Conservation (phyloP, 805 yeast species). For the Sugiyamaella floridensis region DNA sequence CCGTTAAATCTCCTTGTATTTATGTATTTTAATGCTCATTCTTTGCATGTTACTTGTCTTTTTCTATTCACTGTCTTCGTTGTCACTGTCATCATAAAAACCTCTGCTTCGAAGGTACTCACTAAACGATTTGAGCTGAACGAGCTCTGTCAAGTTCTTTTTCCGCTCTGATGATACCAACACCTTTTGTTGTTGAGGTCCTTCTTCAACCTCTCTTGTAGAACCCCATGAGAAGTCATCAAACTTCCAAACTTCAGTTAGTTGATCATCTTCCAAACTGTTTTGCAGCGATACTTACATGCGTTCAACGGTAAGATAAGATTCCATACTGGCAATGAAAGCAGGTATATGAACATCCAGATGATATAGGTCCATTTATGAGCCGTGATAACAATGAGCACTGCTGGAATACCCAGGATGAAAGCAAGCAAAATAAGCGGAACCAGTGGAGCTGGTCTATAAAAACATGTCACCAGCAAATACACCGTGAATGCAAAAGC, state of each 20-base stretch:
- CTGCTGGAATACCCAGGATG: conserved; percentile 80
- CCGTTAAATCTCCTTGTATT: background rate
- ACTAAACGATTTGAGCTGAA: conserved; percentile 4
- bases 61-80: background rate
- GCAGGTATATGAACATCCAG: conserved; percentile 72
- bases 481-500: conserved; percentile 80
- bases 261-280: conserved; percentile 53
- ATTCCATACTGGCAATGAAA: conserved; percentile 92
- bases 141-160: background rate
- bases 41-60: background rate
- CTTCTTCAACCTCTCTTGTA: conserved; percentile 64
- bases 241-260: conserved; percentile 59
- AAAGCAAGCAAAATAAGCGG: conserved; percentile 70
- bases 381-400: conserved; percentile 68
- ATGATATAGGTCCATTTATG: conserved; percentile 62
- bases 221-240: conserved; percentile 98
- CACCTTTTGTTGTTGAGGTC: background rate
- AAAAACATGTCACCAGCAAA: conserved; percentile 63
- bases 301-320: conserved; percentile 80
- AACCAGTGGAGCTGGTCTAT: conserved; percentile 68
- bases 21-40: background rate
- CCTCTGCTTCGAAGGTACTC: conserved; percentile 1
- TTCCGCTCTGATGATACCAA: background rate
- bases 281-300: conserved; percentile 29
- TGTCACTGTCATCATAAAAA: background rate